phyloP scores from a whole-genome alignment of 495 filamentous ascomycete species.

The Aspergillus biplanus region DNA sequence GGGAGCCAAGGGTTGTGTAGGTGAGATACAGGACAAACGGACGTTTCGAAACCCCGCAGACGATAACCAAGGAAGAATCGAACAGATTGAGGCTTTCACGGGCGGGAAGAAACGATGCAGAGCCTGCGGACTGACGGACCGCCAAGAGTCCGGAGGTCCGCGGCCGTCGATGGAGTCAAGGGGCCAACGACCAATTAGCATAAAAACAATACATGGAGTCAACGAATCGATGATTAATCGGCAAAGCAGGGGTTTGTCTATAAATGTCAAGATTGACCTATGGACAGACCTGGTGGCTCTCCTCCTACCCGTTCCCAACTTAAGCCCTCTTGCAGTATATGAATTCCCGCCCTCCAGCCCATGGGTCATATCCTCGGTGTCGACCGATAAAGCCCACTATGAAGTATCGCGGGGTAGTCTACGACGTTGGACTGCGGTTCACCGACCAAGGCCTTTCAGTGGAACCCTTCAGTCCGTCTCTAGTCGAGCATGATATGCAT shows the following conservation, averaged over 20 bases:
- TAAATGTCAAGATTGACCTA: too few relatives aligned
- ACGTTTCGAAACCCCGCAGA: too few relatives aligned
- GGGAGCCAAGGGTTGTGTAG: too few relatives aligned
- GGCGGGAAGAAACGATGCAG: neutral
- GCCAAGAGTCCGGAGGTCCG: neutral
- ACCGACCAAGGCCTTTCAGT: conserved; percentile 4
- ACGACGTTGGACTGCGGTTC: conserved; percentile 22
- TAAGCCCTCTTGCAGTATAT: neutral
- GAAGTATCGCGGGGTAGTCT: conserved; percentile 22
- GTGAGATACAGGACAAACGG: too few relatives aligned
- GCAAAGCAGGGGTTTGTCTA: too few relatives aligned
- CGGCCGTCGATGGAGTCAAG: neutral
- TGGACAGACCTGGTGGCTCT: too few relatives aligned
- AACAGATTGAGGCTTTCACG: too few relatives aligned
- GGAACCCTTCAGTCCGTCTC: conserved; percentile 17
- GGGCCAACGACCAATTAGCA: too few relatives aligned
- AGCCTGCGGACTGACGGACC: neutral
- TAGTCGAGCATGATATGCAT: conserved; percentile 18
- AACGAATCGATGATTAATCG: too few relatives aligned
- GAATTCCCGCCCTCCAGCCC: neutral
- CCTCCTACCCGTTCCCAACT: too few relatives aligned
- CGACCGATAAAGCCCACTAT: neutral
- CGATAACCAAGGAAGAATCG: too few relatives aligned
- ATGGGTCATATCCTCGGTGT: neutral
- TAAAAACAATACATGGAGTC: too few relatives aligned